Percentiles rank a stretch among this genome's conserved stretches.
Conservation (phyloP, 139 green algal species). For the Coccomyxa sp. region DNA sequence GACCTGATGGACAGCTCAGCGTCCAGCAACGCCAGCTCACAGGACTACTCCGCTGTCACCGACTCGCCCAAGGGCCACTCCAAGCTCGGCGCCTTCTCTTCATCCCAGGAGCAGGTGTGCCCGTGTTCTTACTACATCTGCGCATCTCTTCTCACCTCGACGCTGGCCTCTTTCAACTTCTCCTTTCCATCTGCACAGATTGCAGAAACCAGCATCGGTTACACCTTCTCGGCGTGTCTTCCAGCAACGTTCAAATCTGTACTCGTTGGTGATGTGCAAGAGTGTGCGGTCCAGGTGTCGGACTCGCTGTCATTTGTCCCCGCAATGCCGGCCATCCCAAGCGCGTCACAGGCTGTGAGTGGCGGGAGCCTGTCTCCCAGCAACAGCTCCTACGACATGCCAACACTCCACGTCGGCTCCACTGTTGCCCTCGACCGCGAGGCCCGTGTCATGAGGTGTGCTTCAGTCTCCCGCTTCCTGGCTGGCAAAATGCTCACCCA, state of each 20-base stretch:
- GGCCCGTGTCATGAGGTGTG: not conserved
- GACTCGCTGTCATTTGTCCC: not conserved
- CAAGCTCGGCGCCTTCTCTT: not conserved
- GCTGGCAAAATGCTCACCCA: no score
- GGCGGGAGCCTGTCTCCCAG: not conserved
- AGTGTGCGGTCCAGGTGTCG: not conserved
- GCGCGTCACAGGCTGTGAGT: not conserved
- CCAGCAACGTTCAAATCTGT: no score
- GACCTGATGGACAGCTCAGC: not conserved
- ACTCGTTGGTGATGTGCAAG: no score
- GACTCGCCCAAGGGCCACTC: constrained; percentile 10
- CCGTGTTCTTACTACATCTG: no score
- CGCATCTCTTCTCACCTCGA: not conserved
- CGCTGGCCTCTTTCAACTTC: not conserved
- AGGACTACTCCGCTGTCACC: constrained; percentile 26
- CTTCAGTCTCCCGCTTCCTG: not conserved
- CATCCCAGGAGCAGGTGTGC: not conserved
- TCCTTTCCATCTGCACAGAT: not conserved
- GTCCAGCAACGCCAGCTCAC: not conserved
- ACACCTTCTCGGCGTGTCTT: no score
- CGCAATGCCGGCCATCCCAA: not conserved
- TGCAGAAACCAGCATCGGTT: no score
- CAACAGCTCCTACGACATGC: not conserved
- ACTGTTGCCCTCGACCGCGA: not conserved
- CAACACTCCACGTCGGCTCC: not conserved